Evolutionary conservation across 805 yeast species (phyloP).

Genomic region (Starmerella roubikii): DNA sequence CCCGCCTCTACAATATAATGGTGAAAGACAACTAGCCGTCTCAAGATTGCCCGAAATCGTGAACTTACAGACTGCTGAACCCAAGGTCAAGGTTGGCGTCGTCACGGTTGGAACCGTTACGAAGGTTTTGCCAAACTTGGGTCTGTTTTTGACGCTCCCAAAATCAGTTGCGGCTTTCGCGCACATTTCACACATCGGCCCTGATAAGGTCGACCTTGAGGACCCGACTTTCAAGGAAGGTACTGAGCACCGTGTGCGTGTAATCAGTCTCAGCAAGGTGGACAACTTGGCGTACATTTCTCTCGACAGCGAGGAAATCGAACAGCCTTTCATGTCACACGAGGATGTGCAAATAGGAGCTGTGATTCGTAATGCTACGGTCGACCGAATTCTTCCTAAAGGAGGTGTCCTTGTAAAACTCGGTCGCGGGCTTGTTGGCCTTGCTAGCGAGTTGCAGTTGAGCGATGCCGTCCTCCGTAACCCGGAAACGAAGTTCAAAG

Average conservation of each 20-base stretch:
- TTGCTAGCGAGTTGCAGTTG: conserved; percentile 61
- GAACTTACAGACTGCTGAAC: conserved; percentile 21
- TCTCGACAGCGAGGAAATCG: conserved; percentile 49
- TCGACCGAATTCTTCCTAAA: conserved; percentile 43
- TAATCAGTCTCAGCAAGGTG: conserved; percentile 50
- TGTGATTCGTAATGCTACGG: conserved; percentile 38
- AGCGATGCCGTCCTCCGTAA: conserved; percentile 72
- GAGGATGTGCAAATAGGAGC: conserved; percentile 71
- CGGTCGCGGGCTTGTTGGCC: conserved; percentile 49
- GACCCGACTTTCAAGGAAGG: conserved; percentile 29
- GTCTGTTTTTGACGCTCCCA: conserved; percentile 35
- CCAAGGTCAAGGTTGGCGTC: conserved; percentile 62
- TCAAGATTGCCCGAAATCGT: conserved; percentile 49
- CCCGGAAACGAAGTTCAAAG: conserved; percentile 85
- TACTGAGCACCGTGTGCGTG: conserved; percentile 61
- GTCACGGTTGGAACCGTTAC: conserved; percentile 43
- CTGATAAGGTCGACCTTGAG: conserved; percentile 20
- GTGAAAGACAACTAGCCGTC: conserved; percentile 45
- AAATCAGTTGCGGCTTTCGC: conserved; percentile 35
- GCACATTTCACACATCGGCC: conserved; percentile 52
- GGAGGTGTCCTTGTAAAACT: conserved; percentile 57
- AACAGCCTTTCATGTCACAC: conserved; percentile 50
- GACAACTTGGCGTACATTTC: conserved; percentile 61
- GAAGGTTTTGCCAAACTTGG: conserved; percentile 33
- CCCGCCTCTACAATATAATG: conserved; percentile 22